phyloP scores from a whole-genome alignment of 108 stramenopile species.

The Discostella pseudostelligera region DNA sequence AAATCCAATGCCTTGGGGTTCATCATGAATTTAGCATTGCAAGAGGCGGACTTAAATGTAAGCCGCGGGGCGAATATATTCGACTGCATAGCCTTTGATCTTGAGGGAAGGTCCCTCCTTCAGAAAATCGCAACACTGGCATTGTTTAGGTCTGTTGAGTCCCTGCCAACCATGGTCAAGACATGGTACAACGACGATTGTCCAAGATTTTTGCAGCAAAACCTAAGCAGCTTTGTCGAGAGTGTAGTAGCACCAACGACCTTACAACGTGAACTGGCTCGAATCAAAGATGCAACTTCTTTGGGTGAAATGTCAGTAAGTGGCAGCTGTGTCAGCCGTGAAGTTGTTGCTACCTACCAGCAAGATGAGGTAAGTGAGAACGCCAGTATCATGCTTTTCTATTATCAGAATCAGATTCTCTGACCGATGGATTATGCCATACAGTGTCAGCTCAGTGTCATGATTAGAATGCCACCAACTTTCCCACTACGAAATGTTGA shows the following conservation, averaged over 20 bases:
- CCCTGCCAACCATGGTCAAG: conserved; percentile 72
- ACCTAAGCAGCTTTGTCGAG: conserved; percentile 70
- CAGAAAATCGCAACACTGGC: conserved; percentile 56
- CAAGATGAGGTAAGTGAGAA: conserved; percentile 73
- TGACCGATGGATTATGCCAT: background rate
- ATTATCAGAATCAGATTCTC: background rate
- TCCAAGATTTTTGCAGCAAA: conserved; percentile 50
- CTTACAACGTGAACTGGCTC: conserved; percentile 56
- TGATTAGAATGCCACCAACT: conserved; percentile 64
- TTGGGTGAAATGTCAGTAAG: conserved; percentile 80
- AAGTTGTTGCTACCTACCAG: conserved; percentile 73
- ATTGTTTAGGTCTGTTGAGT: conserved; percentile 72
- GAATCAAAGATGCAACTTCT: conserved; percentile 59
- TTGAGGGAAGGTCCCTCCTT: conserved; percentile 24
- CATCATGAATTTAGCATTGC: conserved; percentile 55
- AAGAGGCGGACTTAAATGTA: conserved; percentile 49
- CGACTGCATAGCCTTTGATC: conserved; percentile 27
- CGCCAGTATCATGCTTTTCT: background rate
- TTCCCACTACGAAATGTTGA: conserved; percentile 83
- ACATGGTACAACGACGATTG: conserved; percentile 82
- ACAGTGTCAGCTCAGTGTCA: conserved; percentile 71
- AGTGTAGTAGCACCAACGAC: conserved; percentile 70
- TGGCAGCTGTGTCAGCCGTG: conserved; percentile 68
- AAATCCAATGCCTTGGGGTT: conserved; percentile 39
- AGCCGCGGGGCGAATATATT: conserved; percentile 38